Conservation (phyloP, 441 rosid species). For the Biscutella laevigata region DNA sequence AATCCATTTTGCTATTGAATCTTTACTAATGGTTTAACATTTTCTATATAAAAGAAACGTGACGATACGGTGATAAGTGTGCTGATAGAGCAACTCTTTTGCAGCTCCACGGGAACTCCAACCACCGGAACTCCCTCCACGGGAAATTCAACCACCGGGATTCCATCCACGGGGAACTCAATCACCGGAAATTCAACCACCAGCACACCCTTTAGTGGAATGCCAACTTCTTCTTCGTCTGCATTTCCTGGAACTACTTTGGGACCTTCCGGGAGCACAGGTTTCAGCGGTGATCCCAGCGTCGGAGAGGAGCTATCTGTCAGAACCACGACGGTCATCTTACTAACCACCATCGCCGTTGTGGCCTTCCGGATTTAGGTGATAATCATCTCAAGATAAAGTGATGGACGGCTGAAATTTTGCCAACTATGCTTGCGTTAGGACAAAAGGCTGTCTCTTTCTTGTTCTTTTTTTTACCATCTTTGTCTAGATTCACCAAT, state of each 20-base stretch:
- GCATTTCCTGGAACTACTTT: constrained; percentile 13
- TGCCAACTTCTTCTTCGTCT: constrained; percentile 7
- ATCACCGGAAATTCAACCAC: not conserved
- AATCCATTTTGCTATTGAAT: too few species aligned
- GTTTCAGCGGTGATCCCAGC: constrained; percentile 18
- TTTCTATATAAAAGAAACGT: not conserved
- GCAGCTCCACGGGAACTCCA: constrained; percentile 11
- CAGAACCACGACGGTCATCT: constrained; percentile 7
- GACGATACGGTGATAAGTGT: not conserved
- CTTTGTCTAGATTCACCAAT: too few species aligned
- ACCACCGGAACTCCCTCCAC: not conserved
- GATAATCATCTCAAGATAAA: constrained; percentile 2
- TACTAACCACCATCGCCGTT: not conserved
- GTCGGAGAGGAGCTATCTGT: constrained; percentile 18
- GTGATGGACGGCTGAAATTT: not conserved
- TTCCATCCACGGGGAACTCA: not conserved
- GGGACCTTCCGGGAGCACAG: constrained; percentile 26
- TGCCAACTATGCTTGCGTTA: too few species aligned
- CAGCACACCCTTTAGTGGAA: not conserved
- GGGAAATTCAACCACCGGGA: constrained; percentile 6
- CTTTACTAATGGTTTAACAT: not conserved
- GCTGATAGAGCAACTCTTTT: not conserved
- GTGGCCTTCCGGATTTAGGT: constrained; percentile 19
- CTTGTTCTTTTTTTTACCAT: too few species aligned
- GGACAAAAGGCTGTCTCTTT: too few species aligned